phyloP scores from a whole-genome alignment of 768 basidiomycete species.

The Clitopilus passeckerianus region DNA sequence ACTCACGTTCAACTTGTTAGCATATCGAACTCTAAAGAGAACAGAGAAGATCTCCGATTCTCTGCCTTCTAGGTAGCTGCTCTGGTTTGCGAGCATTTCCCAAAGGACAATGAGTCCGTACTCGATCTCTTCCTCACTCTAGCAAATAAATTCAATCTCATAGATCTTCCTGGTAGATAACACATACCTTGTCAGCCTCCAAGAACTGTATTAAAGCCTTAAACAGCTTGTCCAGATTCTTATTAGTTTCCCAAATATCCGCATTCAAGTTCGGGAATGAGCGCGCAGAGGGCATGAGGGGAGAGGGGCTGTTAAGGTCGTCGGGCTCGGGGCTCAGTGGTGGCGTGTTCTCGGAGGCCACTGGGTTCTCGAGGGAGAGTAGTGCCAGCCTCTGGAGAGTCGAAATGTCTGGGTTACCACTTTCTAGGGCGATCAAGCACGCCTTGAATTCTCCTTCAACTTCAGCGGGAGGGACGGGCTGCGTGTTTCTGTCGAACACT shows the following conservation, averaged over 20 bases:
- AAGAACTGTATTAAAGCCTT: slow-evolving; percentile 60
- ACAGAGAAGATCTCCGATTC: slow-evolving; percentile 74
- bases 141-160: slow-evolving; percentile 4
- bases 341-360: slow-evolving; percentile 46
- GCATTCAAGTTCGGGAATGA: slow-evolving; percentile 40
- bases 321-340: slow-evolving; percentile 50
- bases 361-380: slow-evolving; percentile 58
- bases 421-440: slow-evolving; percentile 50
- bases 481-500: slow-evolving; percentile 19
- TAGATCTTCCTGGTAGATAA: not conserved
- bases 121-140: slow-evolving; percentile 65
- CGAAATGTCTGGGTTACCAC: slow-evolving; percentile 43
- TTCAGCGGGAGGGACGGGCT: slow-evolving; percentile 34
- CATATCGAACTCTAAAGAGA: slow-evolving; percentile 69
- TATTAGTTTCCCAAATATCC: slow-evolving; percentile 71
- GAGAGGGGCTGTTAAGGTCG: slow-evolving; percentile 54
- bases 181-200: slow-evolving; percentile 55
- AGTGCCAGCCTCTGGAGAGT: slow-evolving; percentile 63
- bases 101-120: slow-evolving; percentile 79
- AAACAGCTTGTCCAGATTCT: slow-evolving; percentile 67
- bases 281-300: slow-evolving; percentile 34
- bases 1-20: slow-evolving; percentile 65
- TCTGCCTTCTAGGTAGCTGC: slow-evolving; percentile 67
- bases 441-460: slow-evolving; percentile 45
- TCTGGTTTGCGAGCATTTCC: slow-evolving; percentile 79